phyloP scores from a whole-genome alignment of 2,329 filamentous ascomycete species.

The Alternaria arborescens region DNA sequence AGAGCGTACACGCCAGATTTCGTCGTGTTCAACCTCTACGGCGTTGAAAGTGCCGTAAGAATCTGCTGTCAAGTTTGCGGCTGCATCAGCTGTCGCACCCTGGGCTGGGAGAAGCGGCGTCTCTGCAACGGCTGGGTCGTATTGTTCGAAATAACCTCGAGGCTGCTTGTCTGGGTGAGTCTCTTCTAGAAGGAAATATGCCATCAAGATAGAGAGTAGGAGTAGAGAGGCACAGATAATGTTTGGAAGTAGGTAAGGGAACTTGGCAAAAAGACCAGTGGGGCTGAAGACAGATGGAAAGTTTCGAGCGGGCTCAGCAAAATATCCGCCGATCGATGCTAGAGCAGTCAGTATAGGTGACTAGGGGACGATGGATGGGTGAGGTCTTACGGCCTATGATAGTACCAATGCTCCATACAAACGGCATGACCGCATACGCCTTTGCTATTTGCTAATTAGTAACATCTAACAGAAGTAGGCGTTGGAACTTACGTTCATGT shows the following conservation, averaged over 20 bases:
- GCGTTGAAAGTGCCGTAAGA: conserved; percentile 78
- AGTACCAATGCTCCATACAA: conserved; percentile 84
- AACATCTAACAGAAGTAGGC: conserved; percentile 5
- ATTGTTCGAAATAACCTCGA: conserved; percentile 51
- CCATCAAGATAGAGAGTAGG: conserved; percentile 78
- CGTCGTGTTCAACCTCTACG: conserved; percentile 63
- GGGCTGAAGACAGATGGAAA: conserved; percentile 76
- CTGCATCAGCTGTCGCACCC: conserved; percentile 75
- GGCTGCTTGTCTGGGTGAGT: conserved; percentile 86
- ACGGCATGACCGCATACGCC: conserved; percentile 91
- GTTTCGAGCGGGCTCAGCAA: conserved; percentile 78
- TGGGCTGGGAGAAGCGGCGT: conserved; percentile 80
- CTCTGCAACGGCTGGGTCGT: conserved; percentile 61
- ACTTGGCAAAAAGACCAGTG: conserved; percentile 75
- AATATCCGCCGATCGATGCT: conserved; percentile 83
- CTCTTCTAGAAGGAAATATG: conserved; percentile 84
- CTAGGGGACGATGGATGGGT: neutral
- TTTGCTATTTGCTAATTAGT: conserved; percentile 78
- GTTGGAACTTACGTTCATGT: conserved; percentile 75
- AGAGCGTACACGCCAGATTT: conserved; percentile 61
- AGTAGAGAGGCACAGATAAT: conserved; percentile 81
- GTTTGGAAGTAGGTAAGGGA: conserved; percentile 90
- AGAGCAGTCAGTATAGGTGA: conserved; percentile 28
- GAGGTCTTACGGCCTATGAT: conserved; percentile 72
- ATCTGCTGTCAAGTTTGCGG: conserved; percentile 77